Percentiles rank a stretch among this genome's conserved stretches.
These are phyloP conservation scores for Ceratocystiopsis minuta DNA, from an alignment of 2,329 filamentous ascomycete species.

Conservation along the genomic window DNA sequence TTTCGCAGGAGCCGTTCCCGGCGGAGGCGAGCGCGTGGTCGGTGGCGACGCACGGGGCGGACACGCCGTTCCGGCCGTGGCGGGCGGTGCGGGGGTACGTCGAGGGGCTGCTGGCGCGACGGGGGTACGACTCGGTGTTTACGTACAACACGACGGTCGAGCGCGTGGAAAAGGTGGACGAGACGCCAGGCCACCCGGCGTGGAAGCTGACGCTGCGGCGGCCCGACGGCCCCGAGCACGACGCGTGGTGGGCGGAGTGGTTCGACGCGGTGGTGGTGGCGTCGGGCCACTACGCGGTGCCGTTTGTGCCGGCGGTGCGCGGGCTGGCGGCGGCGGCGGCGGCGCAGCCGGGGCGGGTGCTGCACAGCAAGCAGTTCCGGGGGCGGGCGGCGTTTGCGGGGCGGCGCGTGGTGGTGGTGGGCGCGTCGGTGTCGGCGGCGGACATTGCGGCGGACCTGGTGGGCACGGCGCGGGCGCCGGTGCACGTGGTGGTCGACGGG, in stretches of 20 bases:
- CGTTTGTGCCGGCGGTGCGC: constrained; percentile 28
- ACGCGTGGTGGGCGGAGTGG: constrained; percentile 41
- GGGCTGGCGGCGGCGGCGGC: constrained; percentile 27
- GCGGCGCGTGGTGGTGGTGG: constrained; percentile 46
- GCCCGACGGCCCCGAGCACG: constrained; percentile 14
- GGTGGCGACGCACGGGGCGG: constrained; percentile 30
- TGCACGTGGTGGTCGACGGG: constrained; percentile 13
- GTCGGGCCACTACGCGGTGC: constrained; percentile 48
- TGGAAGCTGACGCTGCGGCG: constrained; percentile 35
- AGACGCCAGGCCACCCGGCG: constrained; percentile 12
- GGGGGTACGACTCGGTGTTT: constrained; percentile 20
- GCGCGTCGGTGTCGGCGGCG: constrained; percentile 45
- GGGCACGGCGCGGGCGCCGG: constrained; percentile 8
- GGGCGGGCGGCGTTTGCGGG: constrained; percentile 23
- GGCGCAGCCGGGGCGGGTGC: constrained; percentile 27
- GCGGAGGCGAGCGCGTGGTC: constrained; percentile 13
- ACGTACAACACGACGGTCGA: constrained; percentile 45
- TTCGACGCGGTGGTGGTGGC: constrained; percentile 52
- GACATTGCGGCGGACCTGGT: constrained; percentile 39
- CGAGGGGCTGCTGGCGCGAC: constrained; percentile 24
- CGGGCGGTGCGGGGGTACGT: constrained; percentile 36
- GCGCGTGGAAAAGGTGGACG: constrained; percentile 27
- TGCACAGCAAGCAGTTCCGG: constrained; percentile 37
- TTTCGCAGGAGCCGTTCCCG: constrained; percentile 13
- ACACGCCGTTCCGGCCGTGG: constrained; percentile 46